Percentiles rank a stretch among this genome's conserved stretches.
phyloP scores from a whole-genome alignment of 2,329 filamentous ascomycete genomes.

The Epichloe uncinata region DNA sequence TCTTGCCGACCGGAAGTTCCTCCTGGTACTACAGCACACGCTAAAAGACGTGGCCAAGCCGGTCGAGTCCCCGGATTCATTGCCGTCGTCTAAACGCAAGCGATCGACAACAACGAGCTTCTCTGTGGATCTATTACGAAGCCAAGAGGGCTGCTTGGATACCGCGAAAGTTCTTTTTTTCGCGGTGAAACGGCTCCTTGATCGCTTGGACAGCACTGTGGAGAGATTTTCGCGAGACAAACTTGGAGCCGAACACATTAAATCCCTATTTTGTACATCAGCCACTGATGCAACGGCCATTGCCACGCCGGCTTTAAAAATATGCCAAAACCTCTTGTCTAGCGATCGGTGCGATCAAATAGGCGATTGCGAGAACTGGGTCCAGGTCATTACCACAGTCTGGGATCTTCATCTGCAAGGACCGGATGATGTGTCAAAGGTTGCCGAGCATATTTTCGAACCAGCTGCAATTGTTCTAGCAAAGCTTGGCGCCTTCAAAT shows the following conservation, averaged over 20 bases:
- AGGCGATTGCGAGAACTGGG: slow-evolving; percentile 32
- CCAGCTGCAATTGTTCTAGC: slow-evolving; percentile 25
- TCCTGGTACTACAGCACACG: slow-evolving; percentile 51
- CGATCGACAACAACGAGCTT: slow-evolving; percentile 23
- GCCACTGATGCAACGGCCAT: slow-evolving; percentile 33
- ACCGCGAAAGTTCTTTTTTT: slow-evolving; percentile 35
- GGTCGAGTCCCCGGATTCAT: slow-evolving; percentile 12
- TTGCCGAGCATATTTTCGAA: slow-evolving; percentile 33
- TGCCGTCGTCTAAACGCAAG: slow-evolving; percentile 31
- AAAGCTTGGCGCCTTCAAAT: slow-evolving; percentile 22
- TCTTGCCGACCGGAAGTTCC: slow-evolving; percentile 56
- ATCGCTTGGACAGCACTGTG: slow-evolving; percentile 25
- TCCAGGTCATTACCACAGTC: slow-evolving; percentile 29
- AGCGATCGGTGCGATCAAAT: slow-evolving; percentile 18
- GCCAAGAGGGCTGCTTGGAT: slow-evolving; percentile 27
- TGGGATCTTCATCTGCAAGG: slow-evolving; percentile 44
- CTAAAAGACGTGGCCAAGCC: slow-evolving; percentile 41
- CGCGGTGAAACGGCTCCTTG: slow-evolving; percentile 32
- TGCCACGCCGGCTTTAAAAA: slow-evolving; percentile 29
- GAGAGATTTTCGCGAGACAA: slow-evolving; percentile 26
- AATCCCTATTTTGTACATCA: slow-evolving; percentile 39
- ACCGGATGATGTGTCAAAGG: slow-evolving; percentile 31
- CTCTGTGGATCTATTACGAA: slow-evolving; percentile 26
- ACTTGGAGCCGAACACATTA: slow-evolving; percentile 45
- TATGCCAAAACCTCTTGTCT: slow-evolving; percentile 30